Evolutionary conservation across 495 filamentous ascomycete genomes (phyloP).

Genomic region (Rusavskia elegans): DNA sequence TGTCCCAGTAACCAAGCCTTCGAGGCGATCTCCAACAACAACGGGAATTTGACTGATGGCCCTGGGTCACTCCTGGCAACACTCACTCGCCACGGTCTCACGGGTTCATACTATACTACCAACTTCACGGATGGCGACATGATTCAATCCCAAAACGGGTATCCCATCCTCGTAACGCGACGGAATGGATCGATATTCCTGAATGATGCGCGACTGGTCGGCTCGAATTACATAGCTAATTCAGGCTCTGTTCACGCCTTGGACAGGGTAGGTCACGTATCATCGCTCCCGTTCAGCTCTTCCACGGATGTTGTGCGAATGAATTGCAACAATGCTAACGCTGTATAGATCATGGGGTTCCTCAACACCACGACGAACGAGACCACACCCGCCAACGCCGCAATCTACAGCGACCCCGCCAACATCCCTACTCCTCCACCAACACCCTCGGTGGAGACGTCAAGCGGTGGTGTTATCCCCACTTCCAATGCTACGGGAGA

Average conservation of each 20-base stretch:
- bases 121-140: conserved; percentile 2
- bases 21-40: not conserved
- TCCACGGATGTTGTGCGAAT: not conserved
- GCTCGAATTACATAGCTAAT: conserved; percentile 4
- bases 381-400: conserved; percentile 2
- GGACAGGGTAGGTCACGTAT: not conserved
- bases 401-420: not conserved
- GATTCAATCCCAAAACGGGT: conserved; percentile 5
- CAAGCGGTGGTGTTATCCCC: too few species aligned
- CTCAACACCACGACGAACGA: conserved; percentile 3
- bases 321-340: not conserved
- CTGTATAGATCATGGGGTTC: conserved; percentile 1
- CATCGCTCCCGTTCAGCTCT: not conserved
- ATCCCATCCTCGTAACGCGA: not conserved
- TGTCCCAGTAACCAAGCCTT: conserved; percentile 2
- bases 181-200: conserved; percentile 4
- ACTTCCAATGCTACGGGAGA: too few species aligned
- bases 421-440: not conserved
- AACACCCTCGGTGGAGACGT: too few species aligned
- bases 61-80: not conserved
- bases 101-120: conserved; percentile 3
- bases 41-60: conserved; percentile 2
- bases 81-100: conserved; percentile 1
- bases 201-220: conserved; percentile 5
- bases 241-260: conserved; percentile 4